Evolutionary conservation across 2,329 filamentous ascomycete genomes (phyloP), one percentile per base, ranked within the genome.

Genomic region (Diaporthe ilicicola): DNA sequence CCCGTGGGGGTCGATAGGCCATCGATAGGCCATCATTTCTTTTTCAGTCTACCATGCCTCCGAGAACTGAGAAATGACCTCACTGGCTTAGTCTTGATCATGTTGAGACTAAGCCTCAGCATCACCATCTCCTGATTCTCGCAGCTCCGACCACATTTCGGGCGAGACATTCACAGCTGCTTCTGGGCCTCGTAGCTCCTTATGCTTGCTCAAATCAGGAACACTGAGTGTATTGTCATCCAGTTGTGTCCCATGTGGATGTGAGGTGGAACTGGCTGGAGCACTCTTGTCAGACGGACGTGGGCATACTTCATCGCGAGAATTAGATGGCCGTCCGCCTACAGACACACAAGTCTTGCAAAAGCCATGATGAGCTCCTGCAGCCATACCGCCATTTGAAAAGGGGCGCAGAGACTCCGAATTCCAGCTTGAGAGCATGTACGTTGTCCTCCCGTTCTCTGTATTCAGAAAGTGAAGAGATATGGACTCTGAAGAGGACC

Each of bases 401-500:
- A n/a, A n/a, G n/a, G n/a, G n/a, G 86, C 95, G 1, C 85, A 96
- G 42, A 89, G 91, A 39, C 86, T 95, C 72, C 92, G 93, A 67
- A 91, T n/a, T n/a, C n/a, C n/a, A n/a, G n/a, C n/a, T n/a, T n/a
- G n/a, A n/a, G n/a, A n/a, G n/a, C n/a, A n/a, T n/a, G n/a, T n/a
- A n/a, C n/a, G n/a, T n/a, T n/a, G n/a, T n/a, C n/a, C n/a, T n/a
- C n/a, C n/a, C n/a, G n/a, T n/a, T n/a, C n/a, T n/a, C n/a, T n/a
- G n/a, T n/a, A n/a, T n/a, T n/a, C n/a, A n/a, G n/a, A n/a, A n/a
- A n/a, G 75, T 93, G 96, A 78, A 90, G 86, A 32, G 94, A 97
- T 75, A 91, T 97, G 0, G 89, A 92, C 48, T 93, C 97, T 79
- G 94, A 97, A 79, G 85, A 89, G 44, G 88, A 87, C 1, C 86